A percentile compares a stretch with the other conserved stretches of the same genome.
phyloP scores from a whole-genome alignment of 2,329 filamentous ascomycete genomes.

The Seiridium cupressi region DNA sequence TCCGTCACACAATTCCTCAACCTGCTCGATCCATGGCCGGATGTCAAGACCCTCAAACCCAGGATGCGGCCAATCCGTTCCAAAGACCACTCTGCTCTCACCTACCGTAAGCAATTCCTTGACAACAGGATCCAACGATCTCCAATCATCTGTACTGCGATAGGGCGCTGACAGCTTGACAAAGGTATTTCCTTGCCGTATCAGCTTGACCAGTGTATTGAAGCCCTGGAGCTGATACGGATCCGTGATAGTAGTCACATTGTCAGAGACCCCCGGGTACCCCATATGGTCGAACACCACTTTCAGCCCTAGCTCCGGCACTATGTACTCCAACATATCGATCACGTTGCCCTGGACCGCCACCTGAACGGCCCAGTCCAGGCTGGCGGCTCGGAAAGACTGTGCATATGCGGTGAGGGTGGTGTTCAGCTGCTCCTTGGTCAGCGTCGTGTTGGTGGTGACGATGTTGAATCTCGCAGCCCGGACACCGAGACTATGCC shows the following conservation, averaged over 20 bases:
- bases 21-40: constrained; percentile 49
- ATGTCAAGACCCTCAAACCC: constrained; percentile 58
- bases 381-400: constrained; percentile 36
- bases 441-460: constrained; percentile 36
- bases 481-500: constrained; percentile 45
- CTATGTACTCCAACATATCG: constrained; percentile 42
- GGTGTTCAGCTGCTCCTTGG: neutral
- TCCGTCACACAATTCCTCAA: constrained; percentile 50
- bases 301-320: constrained; percentile 47
- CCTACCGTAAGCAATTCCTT: constrained; percentile 44
- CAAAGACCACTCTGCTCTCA: constrained; percentile 49
- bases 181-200: constrained; percentile 46
- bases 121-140: constrained; percentile 45
- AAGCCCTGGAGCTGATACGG: constrained; percentile 50
- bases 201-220: constrained; percentile 42
- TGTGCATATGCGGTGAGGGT: constrained; percentile 45
- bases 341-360: constrained; percentile 54
- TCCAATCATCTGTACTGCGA: constrained; percentile 40
- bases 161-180: constrained; percentile 61
- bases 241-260: constrained; percentile 23
- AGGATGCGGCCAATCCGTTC: constrained; percentile 65
- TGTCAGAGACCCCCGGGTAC: constrained; percentile 35
- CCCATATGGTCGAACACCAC: constrained; percentile 62
- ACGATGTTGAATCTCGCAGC: neutral
- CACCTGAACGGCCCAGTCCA: constrained; percentile 57